Evolutionary conservation across 1,284 basidiomycete genomes (phyloP), one percentile per base, ranked within the genome.

Genomic region (Fomitopsis betulina): DNA sequence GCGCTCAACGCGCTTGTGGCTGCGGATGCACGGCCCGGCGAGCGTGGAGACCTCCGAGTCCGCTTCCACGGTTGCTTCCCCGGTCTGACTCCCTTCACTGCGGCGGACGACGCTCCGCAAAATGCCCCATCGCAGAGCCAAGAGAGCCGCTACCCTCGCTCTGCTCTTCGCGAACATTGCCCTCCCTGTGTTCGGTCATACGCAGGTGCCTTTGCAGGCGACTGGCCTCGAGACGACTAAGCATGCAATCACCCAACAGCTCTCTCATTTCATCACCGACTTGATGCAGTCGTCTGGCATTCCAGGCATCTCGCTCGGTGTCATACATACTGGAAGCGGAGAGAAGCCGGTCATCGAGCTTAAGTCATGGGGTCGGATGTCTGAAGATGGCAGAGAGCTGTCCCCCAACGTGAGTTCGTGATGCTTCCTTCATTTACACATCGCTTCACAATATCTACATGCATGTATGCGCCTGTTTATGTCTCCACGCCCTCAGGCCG

Each of bases 301-400:
- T 7, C 67, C 68, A 1, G 71, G 71, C 1, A 30, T 71, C 17
- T 57, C 67, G 0, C 39, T 70, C n/a, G 68, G 63, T 1, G 54
- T 71, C 15, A 64, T 71, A 5, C 67, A 60, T 17, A 42, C 27
- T 13, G 51, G 62, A 5, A 52, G 57, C 38, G 58, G 57, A 1
- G 40, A 54, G 13, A 53, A 27, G 6, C 61, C 60, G 15, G 35
- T 21, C 2, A 40, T 63, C 27, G 71, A 74, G 58, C 60, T 64
- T 2, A 64, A 61, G 5, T 60, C 63, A 1, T 71, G 67, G 66
- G 72, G 72, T 8, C 66, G 57, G 2, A 62, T 56, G 35, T 69
- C 66, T 1, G 73, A 75, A 57, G 67, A 70, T 17, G 69, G 71
- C n/a, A 60, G 68, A 10, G 72, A 72, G 6, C 57, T 73, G 43